Evolutionary conservation across 768 basidiomycete species (phyloP), one percentile per base, ranked within the genome.

Genomic region (Myochromella boudieri): DNA sequence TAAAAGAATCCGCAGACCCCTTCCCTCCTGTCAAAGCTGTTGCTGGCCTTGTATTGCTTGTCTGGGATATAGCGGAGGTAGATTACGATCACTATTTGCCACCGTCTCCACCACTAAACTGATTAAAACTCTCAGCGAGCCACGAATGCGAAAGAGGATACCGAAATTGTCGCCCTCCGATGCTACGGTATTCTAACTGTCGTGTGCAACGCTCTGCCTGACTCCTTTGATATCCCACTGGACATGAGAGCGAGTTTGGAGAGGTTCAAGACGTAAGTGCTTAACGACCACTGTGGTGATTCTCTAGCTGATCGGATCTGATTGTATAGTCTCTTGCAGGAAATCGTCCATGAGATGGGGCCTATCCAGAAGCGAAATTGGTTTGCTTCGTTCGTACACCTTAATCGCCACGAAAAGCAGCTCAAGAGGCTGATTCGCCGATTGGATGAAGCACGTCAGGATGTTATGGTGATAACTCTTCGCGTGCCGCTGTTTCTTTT

Each of bases 11-110:
- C 11, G 29, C 42, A 4, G 42, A 43, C 11, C 31, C 21, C 2
- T 43, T 43, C 21, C 42, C 42, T n/a, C 42, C 31, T 1, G 21
- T 43, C 6, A 43, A 43, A 34, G 20, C 18, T 22, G 42, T n/a
- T 4, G 12, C 14, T 25, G 42, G 42, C 29, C 20, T 14, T 6
- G 42, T 32, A 14, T 22, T 43, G 3, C 21, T 32, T 2, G 21
- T 43, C 18, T 43, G 42, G 42, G 29, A 43, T 26, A 22, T 20
- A 27, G 28, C 31, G 18, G 21, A 29, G 28, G 34, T 31, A 22
- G 22, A 33, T 15, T 2, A 17, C 31, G 31, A 25, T 27, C n/a
- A n/a, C 15, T 29, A 14, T 12, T 25, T 33, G 3, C 8, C 10
- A 37, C 20, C 24, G 9, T 14, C 20, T 22, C 14, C 12, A 24